Base-by-base conservation (phyloP, 441 rosid genomes). In the Kokia cookei region DNA sequence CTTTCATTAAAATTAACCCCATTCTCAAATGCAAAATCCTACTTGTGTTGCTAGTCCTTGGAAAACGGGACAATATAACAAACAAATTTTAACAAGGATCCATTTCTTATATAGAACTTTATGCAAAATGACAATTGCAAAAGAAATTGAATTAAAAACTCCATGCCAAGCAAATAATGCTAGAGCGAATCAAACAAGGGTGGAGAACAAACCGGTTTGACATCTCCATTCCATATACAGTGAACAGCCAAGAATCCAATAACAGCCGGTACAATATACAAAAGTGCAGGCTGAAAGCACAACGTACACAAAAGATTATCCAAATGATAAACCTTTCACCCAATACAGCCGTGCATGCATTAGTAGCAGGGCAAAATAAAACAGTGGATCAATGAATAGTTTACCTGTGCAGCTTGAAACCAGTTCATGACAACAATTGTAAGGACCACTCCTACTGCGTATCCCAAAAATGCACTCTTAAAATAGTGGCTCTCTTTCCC, bases 391-490 rank as follows among this genome's bases (percentile, higher is more conserved):
- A 7, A 63, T 47, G 17, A 53, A 7, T 17, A 71, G 67, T 76
- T 62, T 55, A 88, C 99, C 95, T 93, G 99, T 17, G 99, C 98
- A 45, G 99, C 98, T 86, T 96, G 97, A 80, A 96, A 93, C 99
- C 98, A 96, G 87, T 96, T 96, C 99, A 96, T 96, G 77, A 93
- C 98, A 58, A 90, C 50, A 65, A 93, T 95, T 11, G 99, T 95
- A 57, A 92, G 95, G 58, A 93, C 80, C 66, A 96, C 58, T 27
- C 99, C 99, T 70, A 76, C 84, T 5, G 79, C 47, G 76, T 96
- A 96, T 66, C 99, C 99, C 26, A 92, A 66, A 79, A 93, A 93
- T 15, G 99, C 98, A 84, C 99, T 96, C 80, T 90, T 93, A 69
- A 96, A 96, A 78, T 96, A 96, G 62, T 93, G 99, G 85, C 87